Evolutionary conservation across 2,329 filamentous ascomycete genomes (phyloP), one percentile per base, ranked within the genome.

Genomic region (Aspergillus piperis): DNA sequence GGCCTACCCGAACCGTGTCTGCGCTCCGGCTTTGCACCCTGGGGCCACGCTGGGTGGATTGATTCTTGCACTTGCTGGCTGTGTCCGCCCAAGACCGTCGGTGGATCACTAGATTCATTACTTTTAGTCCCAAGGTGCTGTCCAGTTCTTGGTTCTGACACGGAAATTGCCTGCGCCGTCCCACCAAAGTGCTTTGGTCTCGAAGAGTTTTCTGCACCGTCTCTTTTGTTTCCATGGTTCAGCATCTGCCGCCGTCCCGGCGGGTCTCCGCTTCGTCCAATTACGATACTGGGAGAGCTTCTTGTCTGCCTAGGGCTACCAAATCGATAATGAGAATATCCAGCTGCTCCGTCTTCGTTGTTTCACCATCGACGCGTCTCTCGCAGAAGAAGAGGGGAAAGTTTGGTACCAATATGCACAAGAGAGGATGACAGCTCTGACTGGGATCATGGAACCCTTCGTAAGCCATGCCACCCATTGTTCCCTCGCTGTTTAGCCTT

Each of bases 311-410:
- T 71, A 94, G 89, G 91, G 90, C 50, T 96, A 90, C 71, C 80
- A 86, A 48, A 83, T 84, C 19, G 87, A 90, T 60, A 90, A 96
- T 72, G 80, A 84, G 44, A 90, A 96, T 67, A 92, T 96, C 69
- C 86, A 88, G 58, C 82, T 97, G 55, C 81, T 96, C 58, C 90
- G 92, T 68, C 82, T 97, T 70, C 85, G 88, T 62, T 95, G 88
- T 74, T 96, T 90, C 73, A 93, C 90, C 0, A 77, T 96, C 21
- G 83, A 86, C 39, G 87, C 82, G 61, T 86, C 86, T 71, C 76
- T 96, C 38, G 73, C 82, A 11, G 91, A 93, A 68, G 76, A 82
- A 8, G 81, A 90, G 32, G 11, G 32, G 32, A 36, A 11, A 36
- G 51, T 81, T 96, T 19, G 81, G 82, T 49, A 78, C 84, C 50